Base-by-base conservation (phyloP, 495 filamentous ascomycete species). In the Xylona heveae region DNA sequence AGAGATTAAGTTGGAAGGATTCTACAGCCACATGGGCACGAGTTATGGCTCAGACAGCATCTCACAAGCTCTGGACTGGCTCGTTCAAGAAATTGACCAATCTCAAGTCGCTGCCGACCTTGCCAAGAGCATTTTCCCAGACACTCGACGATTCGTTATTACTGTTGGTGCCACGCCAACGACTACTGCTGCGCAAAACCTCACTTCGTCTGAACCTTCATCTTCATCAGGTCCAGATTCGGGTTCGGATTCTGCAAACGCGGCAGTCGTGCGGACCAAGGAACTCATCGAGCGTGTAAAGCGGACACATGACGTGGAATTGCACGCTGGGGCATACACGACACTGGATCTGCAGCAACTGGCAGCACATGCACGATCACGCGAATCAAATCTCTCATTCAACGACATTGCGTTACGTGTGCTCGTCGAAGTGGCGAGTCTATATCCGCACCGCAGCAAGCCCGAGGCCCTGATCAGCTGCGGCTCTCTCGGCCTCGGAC, bases 101-200 rank as follows among this genome's bases (percentile, higher is more conserved):
- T 55, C 78, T 13, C 47, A 56, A 35, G 48, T 55, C 3, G 71
- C 68, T 3, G 50, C 65, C 7, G 35, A 38, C 5, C 21, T 55
- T 13, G 13, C 43, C 0, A 56, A 54, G 19, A 25, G 23, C 23
- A 8, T 8, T 25, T 25, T 25, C 13, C 8, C 8, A 13, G 8
- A 7, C 23, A 13, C 7, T 13, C 23, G 23, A 13, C 7, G 13
- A 13, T 42, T 84, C 13, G 58, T 71, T 1, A 51, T 92, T 9
- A 78, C 71, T 3, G 69, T 85, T 2, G 82, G 81, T 2, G 81
- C 82, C 1, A 83, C 81, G 22, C 82, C 81, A 1, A 88, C 81
- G 5, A 68, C 73, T 7, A 25, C 23, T 7, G 7, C 23, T 13
- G 23, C 23, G 23, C 23, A 25, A 13, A 25, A 25, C 23, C 23